Conservation (phyloP, 2,329 filamentous ascomycete species). For the Pyricularia sp. region DNA sequence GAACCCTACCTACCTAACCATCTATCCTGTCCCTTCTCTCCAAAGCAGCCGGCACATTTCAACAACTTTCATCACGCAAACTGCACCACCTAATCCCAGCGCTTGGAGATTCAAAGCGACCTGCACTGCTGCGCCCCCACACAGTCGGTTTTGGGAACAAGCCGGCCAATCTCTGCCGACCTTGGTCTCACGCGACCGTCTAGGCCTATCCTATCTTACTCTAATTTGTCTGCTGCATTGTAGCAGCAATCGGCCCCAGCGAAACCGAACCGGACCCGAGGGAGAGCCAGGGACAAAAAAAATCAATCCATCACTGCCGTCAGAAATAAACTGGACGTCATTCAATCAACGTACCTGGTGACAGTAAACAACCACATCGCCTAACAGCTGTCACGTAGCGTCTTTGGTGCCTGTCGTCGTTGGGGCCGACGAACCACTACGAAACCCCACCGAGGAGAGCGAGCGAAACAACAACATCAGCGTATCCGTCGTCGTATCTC, state of each 20-base stretch:
- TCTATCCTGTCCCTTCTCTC: not conserved
- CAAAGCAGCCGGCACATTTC: not conserved
- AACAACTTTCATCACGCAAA: not conserved
- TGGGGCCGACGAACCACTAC: not conserved
- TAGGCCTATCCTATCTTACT: not conserved
- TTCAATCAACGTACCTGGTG: not conserved
- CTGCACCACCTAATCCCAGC: not conserved
- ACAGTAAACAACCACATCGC: not conserved
- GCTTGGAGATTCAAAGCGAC: not conserved
- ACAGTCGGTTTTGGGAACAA: not conserved
- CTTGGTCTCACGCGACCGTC: not conserved
- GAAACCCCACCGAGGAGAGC: not conserved
- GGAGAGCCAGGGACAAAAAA: not conserved
- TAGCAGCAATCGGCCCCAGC: not conserved
- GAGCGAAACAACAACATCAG: not conserved
- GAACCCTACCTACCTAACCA: not conserved
- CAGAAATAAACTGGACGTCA: not conserved
- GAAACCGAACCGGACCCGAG: not conserved
- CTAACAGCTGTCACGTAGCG: not conserved
- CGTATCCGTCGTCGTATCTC: not conserved
- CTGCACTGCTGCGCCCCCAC: not conserved
- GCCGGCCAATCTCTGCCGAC: not conserved
- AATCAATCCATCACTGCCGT: not conserved
- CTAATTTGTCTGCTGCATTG: not conserved
- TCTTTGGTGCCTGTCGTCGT: not conserved